Evolutionary conservation across 2,329 filamentous ascomycete genomes (phyloP).

Genomic region (Lasiodiplodia citricola): DNA sequence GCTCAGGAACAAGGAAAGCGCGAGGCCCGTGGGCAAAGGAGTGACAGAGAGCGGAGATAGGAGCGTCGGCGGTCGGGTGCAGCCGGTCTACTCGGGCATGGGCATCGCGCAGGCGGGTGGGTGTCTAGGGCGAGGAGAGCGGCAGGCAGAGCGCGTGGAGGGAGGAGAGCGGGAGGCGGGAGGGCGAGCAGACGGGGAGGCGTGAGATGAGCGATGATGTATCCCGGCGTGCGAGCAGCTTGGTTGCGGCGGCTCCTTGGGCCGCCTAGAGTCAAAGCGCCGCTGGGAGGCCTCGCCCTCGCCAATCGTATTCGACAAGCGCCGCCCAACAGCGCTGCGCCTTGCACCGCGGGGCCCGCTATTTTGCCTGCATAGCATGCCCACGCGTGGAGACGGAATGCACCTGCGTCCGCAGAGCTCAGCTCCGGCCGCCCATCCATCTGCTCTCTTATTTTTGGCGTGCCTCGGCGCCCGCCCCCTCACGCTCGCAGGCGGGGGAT

Average conservation of each 20-base stretch:
- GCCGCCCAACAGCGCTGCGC: slow-evolving; percentile 18
- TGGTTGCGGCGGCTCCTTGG: slow-evolving; percentile 22
- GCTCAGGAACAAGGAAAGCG: slow-evolving; percentile 24
- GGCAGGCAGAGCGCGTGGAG: neutral
- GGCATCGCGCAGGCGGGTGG: slow-evolving; percentile 19
- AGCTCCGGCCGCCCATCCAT: neutral
- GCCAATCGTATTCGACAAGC: slow-evolving; percentile 14
- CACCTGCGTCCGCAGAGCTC: slow-evolving; percentile 12
- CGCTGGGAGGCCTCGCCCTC: slow-evolving; percentile 15
- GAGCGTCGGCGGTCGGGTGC: slow-evolving; percentile 20
- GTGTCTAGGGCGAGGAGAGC: neutral
- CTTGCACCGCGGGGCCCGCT: slow-evolving; percentile 12
- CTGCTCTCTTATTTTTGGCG: slow-evolving; percentile 7
- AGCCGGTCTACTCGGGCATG: slow-evolving; percentile 20
- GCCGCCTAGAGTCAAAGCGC: slow-evolving; percentile 21
- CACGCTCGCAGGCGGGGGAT: neutral
- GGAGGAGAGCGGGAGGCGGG: slow-evolving; percentile 7
- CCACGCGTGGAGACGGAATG: slow-evolving; percentile 20
- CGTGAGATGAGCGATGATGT: slow-evolving; percentile 26
- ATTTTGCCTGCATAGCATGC: slow-evolving; percentile 7
- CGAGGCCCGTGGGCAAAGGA: slow-evolving; percentile 25
- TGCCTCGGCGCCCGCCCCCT: neutral
- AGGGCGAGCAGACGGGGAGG: slow-evolving; percentile 12
- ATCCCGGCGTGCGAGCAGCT: slow-evolving; percentile 20
- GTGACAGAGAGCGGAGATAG: slow-evolving; percentile 23